These are phyloP conservation scores for Aplosporella prunicola DNA, from an alignment of 2,329 filamentous ascomycete genomes.

Conservation along the genomic window DNA sequence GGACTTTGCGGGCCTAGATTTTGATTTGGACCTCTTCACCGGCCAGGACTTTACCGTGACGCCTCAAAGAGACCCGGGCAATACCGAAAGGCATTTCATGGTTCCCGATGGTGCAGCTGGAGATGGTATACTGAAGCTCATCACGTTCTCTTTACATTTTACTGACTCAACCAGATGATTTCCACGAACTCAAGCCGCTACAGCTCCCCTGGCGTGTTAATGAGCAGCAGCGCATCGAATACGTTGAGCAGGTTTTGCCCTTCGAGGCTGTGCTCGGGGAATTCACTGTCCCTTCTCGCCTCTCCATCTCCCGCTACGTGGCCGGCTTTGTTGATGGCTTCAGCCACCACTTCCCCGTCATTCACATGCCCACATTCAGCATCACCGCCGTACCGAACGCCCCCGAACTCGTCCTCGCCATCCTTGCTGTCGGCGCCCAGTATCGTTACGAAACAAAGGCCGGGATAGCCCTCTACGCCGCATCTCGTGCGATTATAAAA, in stretches of 20 bases:
- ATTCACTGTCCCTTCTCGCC: slow-evolving; percentile 3
- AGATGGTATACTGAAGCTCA: no score
- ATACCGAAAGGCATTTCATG: no score
- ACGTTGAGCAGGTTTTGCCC: not conserved
- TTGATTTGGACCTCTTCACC: slow-evolving; percentile 1
- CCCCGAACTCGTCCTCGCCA: not conserved
- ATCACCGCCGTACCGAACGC: not conserved
- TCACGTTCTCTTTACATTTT: no score
- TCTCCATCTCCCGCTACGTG: slow-evolving; percentile 1
- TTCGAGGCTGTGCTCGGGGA: not conserved
- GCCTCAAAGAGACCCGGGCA: no score
- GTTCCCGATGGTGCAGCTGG: slow-evolving; percentile 1
- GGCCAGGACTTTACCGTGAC: no score
- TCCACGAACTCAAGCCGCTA: slow-evolving; percentile 8
- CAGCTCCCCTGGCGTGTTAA: slow-evolving; percentile 3
- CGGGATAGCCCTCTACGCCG: slow-evolving; percentile 1
- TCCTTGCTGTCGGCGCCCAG: slow-evolving; percentile 4
- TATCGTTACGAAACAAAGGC: slow-evolving; percentile 4
- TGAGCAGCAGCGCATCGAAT: slow-evolving; percentile 2
- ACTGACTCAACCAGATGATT: slow-evolving; percentile 4
- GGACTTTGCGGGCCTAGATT: slow-evolving; percentile 3
- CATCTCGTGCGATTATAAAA: not conserved
- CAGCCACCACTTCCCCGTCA: slow-evolving; percentile 4
- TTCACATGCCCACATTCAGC: slow-evolving; percentile 4
- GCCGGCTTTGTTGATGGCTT: slow-evolving; percentile 6